Conservation (phyloP, 495 filamentous ascomycete genomes). For the Penicillium malachiteum region DNA sequence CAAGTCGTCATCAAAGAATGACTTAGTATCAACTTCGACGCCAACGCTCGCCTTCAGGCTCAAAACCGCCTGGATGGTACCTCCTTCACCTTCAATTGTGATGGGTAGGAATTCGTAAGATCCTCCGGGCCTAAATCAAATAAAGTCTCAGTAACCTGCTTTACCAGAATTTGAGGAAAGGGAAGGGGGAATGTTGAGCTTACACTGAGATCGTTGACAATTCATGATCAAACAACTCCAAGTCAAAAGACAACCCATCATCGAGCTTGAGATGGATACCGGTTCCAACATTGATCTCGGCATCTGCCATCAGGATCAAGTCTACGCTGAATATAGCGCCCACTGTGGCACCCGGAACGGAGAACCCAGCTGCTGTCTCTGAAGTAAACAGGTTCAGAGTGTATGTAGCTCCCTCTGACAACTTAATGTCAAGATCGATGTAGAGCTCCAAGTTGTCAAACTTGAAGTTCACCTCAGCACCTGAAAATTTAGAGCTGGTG, state of each 20-base stretch:
- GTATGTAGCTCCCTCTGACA: conserved; percentile 44
- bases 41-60: conserved; percentile 29
- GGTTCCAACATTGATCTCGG: conserved; percentile 48
- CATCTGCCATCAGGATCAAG: conserved; percentile 45
- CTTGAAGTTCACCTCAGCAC: conserved; percentile 39
- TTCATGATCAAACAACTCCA: conserved; percentile 44
- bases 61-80: conserved; percentile 41
- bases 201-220: conserved; percentile 48
- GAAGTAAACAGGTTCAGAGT: conserved; percentile 48
- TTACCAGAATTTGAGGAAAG: not conserved
- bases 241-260: conserved; percentile 40
- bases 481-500: conserved; percentile 23
- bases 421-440: conserved; percentile 44
- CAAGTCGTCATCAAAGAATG: not conserved
- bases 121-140: conserved; percentile 41
- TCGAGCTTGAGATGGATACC: conserved; percentile 54
- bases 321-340: conserved; percentile 47
- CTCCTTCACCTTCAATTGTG: conserved; percentile 35
- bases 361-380: conserved; percentile 41
- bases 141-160: not conserved
- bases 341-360: conserved; percentile 33
- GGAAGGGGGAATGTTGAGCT: conserved; percentile 10
- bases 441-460: conserved; percentile 55
- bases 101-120: conserved; percentile 59
- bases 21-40: conserved; percentile 25